Percentiles rank a stretch among this genome's conserved stretches.
phyloP scores from a whole-genome alignment of 2,329 filamentous ascomycete species.

The Stachybotrys echinatus region DNA sequence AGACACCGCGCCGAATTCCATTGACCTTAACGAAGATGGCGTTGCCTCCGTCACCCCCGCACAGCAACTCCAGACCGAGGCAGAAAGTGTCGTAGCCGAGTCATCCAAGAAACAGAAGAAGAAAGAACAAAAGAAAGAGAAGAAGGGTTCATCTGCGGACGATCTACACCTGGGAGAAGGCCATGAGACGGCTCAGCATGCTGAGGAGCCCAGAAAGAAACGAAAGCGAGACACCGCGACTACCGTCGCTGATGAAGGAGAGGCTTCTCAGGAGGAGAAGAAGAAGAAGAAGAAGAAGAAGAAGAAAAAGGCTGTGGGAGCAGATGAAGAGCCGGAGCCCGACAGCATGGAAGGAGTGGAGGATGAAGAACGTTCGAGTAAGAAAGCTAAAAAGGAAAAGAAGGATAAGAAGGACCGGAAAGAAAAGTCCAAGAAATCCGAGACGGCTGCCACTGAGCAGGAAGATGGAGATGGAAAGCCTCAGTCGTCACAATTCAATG shows the following conservation, averaged over 20 bases:
- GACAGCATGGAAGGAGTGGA: conserved; percentile 9
- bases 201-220: conserved; percentile 28
- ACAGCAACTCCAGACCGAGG: not conserved
- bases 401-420: conserved; percentile 16
- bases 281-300: conserved; percentile 20
- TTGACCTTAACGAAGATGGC: not conserved
- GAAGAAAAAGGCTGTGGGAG: conserved; percentile 6
- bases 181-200: conserved; percentile 16
- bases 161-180: conserved; percentile 8
- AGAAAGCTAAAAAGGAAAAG: conserved; percentile 11
- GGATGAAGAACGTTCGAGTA: conserved; percentile 5
- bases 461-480: conserved; percentile 13
- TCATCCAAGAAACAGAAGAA: conserved; percentile 12
- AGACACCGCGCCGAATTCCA: not conserved
- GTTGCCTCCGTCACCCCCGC: not conserved
- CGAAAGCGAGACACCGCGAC: conserved; percentile 14
- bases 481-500: not conserved
- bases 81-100: not conserved
- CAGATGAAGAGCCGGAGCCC: conserved; percentile 6
- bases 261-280: conserved; percentile 12
- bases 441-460: conserved; percentile 17
- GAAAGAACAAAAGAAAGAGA: conserved; percentile 1
- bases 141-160: not conserved
- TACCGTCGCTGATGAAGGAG: conserved; percentile 14
- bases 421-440: conserved; percentile 14